Conservation (phyloP, 2,329 filamentous ascomycete species). For the Beauveria caledonica region DNA sequence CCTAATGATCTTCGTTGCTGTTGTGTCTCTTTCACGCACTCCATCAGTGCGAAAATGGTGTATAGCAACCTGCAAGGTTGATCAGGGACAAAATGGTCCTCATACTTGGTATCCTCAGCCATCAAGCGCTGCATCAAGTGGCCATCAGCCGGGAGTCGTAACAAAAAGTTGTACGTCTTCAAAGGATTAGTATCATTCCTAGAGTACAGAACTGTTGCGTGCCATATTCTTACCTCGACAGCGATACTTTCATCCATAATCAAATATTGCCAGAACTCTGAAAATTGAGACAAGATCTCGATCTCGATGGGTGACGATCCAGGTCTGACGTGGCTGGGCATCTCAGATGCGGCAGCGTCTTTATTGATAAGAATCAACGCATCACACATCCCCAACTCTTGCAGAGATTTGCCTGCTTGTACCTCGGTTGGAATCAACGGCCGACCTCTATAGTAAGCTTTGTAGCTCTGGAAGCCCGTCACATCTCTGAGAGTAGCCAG, state of each 20-base stretch:
- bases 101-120: conserved; percentile 41
- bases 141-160: conserved; percentile 60
- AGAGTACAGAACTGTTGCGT: conserved; percentile 11
- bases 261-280: conserved; percentile 74
- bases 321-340: conserved; percentile 36
- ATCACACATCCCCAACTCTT: conserved; percentile 57
- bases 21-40: conserved; percentile 43
- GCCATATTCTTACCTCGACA: conserved; percentile 44
- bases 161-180: conserved; percentile 62
- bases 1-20: neutral
- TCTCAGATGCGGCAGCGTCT: conserved; percentile 38
- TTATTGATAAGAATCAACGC: conserved; percentile 60
- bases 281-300: conserved; percentile 74
- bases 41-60: conserved; percentile 57
- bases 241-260: conserved; percentile 63
- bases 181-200: conserved; percentile 12
- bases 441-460: conserved; percentile 61
- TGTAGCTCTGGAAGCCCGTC: conserved; percentile 70
- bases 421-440: conserved; percentile 53
- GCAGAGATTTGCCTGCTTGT: conserved; percentile 53
- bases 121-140: conserved; percentile 53
- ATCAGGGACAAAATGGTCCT: conserved; percentile 57
- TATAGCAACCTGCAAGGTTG: conserved; percentile 70
- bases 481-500: conserved; percentile 57
- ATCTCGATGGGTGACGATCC: conserved; percentile 60